A percentile compares a stretch with the other conserved stretches of the same genome.
phyloP scores from a whole-genome alignment of 345 rosid species.

The Linum lewisii region DNA sequence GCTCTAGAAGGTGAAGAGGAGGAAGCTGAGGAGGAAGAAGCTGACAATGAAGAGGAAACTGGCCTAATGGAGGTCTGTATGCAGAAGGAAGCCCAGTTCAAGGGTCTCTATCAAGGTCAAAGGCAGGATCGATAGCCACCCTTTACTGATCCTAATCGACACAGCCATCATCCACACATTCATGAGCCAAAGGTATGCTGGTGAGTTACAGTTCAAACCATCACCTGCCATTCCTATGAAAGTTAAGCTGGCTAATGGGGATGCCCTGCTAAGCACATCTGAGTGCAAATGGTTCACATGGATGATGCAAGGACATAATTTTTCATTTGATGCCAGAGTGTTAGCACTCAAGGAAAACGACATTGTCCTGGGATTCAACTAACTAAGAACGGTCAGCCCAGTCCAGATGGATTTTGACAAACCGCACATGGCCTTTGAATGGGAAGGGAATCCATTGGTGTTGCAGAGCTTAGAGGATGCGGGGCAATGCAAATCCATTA shows the following conservation, averaged over 20 bases:
- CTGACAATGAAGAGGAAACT: background rate
- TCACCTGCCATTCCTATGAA: background rate
- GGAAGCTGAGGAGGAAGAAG: background rate
- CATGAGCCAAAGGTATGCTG: background rate
- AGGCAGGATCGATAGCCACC: background rate
- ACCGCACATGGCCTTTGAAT: background rate
- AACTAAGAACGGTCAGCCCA: background rate
- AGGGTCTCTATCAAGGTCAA: background rate
- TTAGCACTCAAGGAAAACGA: background rate
- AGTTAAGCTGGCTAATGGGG: background rate
- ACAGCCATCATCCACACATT: background rate
- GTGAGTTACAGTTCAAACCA: background rate
- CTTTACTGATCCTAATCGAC: background rate
- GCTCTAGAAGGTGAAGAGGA: background rate
- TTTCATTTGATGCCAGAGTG: background rate
- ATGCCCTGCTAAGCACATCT: background rate
- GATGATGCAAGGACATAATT: background rate
- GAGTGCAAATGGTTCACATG: background rate
- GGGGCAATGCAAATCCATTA: background rate
- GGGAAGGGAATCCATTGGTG: background rate
- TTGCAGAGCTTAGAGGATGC: background rate
- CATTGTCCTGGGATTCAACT: background rate
- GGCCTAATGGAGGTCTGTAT: background rate
- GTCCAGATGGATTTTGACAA: background rate
- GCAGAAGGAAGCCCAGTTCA: background rate